phyloP scores from a whole-genome alignment of 208 protist species.

The Jaenimonas drosophilae region DNA sequence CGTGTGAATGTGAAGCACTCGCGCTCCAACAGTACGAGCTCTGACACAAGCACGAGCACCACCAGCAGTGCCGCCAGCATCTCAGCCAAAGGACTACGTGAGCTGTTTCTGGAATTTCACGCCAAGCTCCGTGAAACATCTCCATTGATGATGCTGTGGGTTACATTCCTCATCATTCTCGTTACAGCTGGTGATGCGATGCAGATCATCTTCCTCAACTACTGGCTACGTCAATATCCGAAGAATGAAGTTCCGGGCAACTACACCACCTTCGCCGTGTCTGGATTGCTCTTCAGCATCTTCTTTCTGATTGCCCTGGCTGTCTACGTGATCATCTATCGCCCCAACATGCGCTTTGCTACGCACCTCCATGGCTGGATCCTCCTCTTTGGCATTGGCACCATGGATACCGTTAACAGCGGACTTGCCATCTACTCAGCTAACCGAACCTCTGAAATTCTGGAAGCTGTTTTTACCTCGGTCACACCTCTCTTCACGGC shows the following conservation, averaged over 20 bases:
- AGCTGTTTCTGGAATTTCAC: background rate
- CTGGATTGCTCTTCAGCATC: constrained; percentile 33
- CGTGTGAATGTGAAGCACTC: no score
- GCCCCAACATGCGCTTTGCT: constrained; percentile 19
- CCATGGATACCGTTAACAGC: constrained; percentile 24
- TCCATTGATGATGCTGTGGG: background rate
- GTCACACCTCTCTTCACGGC: constrained; percentile 15
- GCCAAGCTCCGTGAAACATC: background rate
- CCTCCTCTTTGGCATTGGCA: constrained; percentile 20
- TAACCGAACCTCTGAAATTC: constrained; percentile 14
- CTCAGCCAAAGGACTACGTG: no score
- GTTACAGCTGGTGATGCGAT: constrained; percentile 58
- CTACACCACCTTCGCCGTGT: constrained; percentile 74
- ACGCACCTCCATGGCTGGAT: constrained; percentile 1
- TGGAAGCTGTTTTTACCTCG: constrained; percentile 17
- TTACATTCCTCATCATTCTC: constrained; percentile 8
- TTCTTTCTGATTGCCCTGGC: constrained; percentile 51
- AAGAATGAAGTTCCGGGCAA: constrained; percentile 30
- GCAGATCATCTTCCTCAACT: constrained; percentile 77
- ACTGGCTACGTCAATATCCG: constrained; percentile 63
- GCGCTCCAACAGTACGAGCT: no score
- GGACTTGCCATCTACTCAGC: constrained; percentile 18
- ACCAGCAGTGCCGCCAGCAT: no score
- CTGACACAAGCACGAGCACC: no score
- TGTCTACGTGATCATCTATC: constrained; percentile 32